Evolutionary conservation across 371 early-diverging fungal species (phyloP).

Genomic region (Haplosporangium sp.): DNA sequence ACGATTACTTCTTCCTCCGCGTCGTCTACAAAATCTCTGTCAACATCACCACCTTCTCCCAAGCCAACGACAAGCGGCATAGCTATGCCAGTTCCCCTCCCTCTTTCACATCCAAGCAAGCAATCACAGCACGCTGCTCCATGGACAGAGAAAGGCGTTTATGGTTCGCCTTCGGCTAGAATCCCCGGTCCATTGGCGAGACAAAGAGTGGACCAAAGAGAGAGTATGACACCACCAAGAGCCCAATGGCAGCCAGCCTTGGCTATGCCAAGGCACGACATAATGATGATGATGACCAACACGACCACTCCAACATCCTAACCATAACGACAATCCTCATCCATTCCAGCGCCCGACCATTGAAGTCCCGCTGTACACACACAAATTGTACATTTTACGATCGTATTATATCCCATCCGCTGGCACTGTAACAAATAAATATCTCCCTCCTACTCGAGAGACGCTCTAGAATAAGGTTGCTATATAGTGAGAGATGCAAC

Average conservation of each 20-base stretch:
- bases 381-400: slow-evolving; percentile 22
- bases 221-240: not conserved
- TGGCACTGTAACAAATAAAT: not conserved
- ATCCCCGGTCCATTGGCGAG: slow-evolving; percentile 1
- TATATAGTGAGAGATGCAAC: no score
- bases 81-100: slow-evolving; percentile 1
- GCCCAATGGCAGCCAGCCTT: not conserved
- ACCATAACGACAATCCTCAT: no score
- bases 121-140: slow-evolving; percentile 7
- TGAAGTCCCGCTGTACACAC: not conserved
- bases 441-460: not conserved
- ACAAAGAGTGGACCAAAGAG: slow-evolving; percentile 6
- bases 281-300: slow-evolving; percentile 6
- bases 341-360: no score
- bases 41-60: slow-evolving; percentile 11
- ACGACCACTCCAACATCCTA: slow-evolving; percentile 2
- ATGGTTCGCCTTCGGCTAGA: slow-evolving; percentile 5
- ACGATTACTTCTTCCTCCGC: not conserved
- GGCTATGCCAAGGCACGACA: not conserved
- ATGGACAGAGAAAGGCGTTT: slow-evolving; percentile 5
- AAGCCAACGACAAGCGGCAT: not conserved
- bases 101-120: slow-evolving; percentile 8
- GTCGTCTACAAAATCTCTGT: slow-evolving; percentile 1
- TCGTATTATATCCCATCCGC: slow-evolving; percentile 16
- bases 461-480: no score